These are phyloP conservation scores for Pichia nakasei DNA, from an alignment of 805 yeast genomes.

Conservation along the genomic window DNA sequence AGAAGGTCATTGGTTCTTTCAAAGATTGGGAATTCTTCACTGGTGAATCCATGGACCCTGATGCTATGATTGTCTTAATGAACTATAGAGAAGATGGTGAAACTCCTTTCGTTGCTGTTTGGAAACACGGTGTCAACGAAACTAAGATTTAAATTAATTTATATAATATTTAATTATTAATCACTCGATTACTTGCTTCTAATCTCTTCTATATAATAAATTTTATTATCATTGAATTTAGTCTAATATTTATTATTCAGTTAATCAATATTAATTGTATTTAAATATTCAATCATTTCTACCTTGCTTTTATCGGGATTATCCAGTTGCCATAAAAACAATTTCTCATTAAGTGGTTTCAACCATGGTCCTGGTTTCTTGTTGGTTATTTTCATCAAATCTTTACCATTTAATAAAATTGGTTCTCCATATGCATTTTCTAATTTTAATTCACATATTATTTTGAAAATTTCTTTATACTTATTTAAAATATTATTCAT, in stretches of 20 bases:
- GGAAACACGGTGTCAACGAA: constrained; percentile 96
- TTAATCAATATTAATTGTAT: constrained; percentile 1
- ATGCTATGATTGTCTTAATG: constrained; percentile 93
- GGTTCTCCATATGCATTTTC: constrained; percentile 40
- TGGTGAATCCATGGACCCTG: constrained; percentile 99
- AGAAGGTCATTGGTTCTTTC: constrained; percentile 92
- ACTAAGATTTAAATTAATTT: constrained; percentile 64
- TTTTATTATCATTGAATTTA: not conserved
- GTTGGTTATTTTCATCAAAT: constrained; percentile 40
- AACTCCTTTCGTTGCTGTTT: constrained; percentile 94
- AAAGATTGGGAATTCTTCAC: constrained; percentile 99
- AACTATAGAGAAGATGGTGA: constrained; percentile 99
- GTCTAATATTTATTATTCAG: not conserved
- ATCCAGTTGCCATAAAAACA: constrained; percentile 71
- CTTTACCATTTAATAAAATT: constrained; percentile 72
- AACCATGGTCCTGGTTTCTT: constrained; percentile 87
- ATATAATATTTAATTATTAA: not conserved
- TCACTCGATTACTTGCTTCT: not conserved
- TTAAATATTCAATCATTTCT: constrained; percentile 44
- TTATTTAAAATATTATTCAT: constrained; percentile 19
- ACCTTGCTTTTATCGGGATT: constrained; percentile 47
- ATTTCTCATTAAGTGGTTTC: constrained; percentile 42
- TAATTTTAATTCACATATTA: constrained; percentile 30
- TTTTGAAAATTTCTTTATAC: constrained; percentile 27
- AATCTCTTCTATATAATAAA: not conserved